A percentile compares a stretch with the other conserved stretches of the same genome.
These are phyloP conservation scores for Suhomyces ambrosiae DNA, from an alignment of 1,139 yeast species.

Conservation along the genomic window DNA sequence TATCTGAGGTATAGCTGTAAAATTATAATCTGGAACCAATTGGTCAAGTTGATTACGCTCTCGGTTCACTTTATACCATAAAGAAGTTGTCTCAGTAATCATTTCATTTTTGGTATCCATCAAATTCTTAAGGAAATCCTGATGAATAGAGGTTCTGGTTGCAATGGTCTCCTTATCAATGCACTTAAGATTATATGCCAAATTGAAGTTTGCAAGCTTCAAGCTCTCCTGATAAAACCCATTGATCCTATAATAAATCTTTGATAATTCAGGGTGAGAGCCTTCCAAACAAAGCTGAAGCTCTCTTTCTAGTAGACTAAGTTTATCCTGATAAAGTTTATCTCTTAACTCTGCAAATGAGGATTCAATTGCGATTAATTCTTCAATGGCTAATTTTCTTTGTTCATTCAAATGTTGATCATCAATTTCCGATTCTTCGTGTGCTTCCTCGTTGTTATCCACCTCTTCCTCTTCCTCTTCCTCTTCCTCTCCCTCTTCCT, in stretches of 20 bases:
- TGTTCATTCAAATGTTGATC: slow-evolving; percentile 50
- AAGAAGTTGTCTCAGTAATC: slow-evolving; percentile 74
- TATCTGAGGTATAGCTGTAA: slow-evolving; percentile 37
- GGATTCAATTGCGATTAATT: slow-evolving; percentile 75
- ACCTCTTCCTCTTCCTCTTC: slow-evolving; percentile 22
- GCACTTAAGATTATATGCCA: slow-evolving; percentile 73
- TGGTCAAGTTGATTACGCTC: slow-evolving; percentile 87
- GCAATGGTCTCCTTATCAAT: slow-evolving; percentile 83
- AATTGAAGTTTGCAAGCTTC: slow-evolving; percentile 64
- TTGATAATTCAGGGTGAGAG: slow-evolving; percentile 81
- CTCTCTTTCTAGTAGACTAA: slow-evolving; percentile 76
- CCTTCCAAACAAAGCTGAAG: slow-evolving; percentile 86
- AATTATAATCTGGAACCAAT: slow-evolving; percentile 51
- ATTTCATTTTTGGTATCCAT: slow-evolving; percentile 69
- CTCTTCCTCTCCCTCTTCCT: slow-evolving; percentile 6
- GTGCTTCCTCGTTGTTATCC: slow-evolving; percentile 19
- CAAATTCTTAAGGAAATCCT: slow-evolving; percentile 70
- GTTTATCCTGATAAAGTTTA: slow-evolving; percentile 70
- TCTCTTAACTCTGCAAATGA: slow-evolving; percentile 87
- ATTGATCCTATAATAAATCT: slow-evolving; percentile 69
- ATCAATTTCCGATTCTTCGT: slow-evolving; percentile 21
- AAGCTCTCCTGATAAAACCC: slow-evolving; percentile 70
- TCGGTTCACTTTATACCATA: slow-evolving; percentile 90
- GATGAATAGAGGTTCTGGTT: slow-evolving; percentile 78
- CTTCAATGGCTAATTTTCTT: slow-evolving; percentile 65